phyloP scores from a whole-genome alignment of 176 grass and related monocot species.

The Rhynchospora pubera region DNA sequence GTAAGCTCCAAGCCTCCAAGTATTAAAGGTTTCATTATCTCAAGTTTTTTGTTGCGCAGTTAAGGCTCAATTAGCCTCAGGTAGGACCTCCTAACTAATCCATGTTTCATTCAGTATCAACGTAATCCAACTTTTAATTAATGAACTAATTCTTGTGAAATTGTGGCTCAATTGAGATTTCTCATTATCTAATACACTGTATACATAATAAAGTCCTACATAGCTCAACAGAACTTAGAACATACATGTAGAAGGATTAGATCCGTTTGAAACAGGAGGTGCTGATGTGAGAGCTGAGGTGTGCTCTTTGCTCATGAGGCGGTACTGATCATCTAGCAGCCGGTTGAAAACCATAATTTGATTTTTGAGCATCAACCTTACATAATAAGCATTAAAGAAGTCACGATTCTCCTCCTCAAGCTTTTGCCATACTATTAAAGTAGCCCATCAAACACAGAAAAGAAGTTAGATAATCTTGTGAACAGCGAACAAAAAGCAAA shows the following conservation, averaged over 20 bases:
- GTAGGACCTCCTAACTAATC: not conserved
- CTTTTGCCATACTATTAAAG: slow-evolving; percentile 89
- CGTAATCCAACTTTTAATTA: not conserved
- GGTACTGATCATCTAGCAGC: slow-evolving; percentile 64
- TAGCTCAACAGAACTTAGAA: not conserved
- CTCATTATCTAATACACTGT: not conserved
- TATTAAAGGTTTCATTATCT: not conserved
- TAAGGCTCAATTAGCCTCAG: not conserved
- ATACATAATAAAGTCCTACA: not conserved
- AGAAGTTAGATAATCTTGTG: not conserved
- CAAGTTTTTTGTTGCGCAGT: not conserved
- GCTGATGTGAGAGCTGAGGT: slow-evolving; percentile 38
- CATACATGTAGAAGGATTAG: slow-evolving; percentile 62
- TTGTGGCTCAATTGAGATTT: slow-evolving; percentile 9
- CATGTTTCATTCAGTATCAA: not conserved
- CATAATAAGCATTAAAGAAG: slow-evolving; percentile 95
- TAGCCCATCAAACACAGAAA: slow-evolving; percentile 21
- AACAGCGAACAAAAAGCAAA: not conserved
- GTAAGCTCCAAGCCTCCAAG: not conserved
- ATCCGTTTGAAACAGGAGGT: slow-evolving; percentile 57
- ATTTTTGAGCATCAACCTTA: slow-evolving; percentile 91
- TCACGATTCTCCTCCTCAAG: slow-evolving; percentile 96
- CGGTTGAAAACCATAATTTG: slow-evolving; percentile 84
- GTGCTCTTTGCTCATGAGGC: slow-evolving; percentile 73
- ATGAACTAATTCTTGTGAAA: not conserved